Base-by-base conservation (phyloP, 1,284 basidiomycete species). In the Ustilago shanxiensis region DNA sequence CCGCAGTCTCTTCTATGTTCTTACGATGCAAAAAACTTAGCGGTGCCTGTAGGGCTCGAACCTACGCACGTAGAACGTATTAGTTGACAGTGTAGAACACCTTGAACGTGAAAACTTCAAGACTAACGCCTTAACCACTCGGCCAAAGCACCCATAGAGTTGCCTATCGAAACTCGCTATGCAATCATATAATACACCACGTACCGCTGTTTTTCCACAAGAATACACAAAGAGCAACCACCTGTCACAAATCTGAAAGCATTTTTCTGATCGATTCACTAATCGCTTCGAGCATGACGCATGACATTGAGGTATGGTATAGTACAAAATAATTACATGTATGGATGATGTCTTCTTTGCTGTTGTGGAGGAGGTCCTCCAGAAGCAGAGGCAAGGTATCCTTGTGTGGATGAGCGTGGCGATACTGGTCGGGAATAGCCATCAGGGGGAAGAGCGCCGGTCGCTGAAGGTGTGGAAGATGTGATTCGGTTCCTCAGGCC, bases 401-500 rank as follows among this genome's bases (percentile, higher is more conserved):
- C n/a, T n/a, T n/a, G n/a, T n/a, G n/a, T n/a, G n/a, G n/a, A n/a
- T n/a, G n/a, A n/a, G n/a, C n/a, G n/a, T n/a, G 35, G 35, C 35
- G n/a, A 8, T 4, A 20, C 41, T 16, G 14, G 13, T 11, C 31
- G 31, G 35, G 31, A 6, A 41, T 41, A 16, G 37, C 37, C 37
- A n/a, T 44, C 41, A 22, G 7, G n/a, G 24, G 20, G 13, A n/a
- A 10, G 54, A 44, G 26, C 24, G 26, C 35, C 29, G 10, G 26
- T 9, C 9, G 51, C n/a, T 33, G 59, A 29, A 8, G 66, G 47
- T 7, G 56, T 47, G 10, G 67, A 60, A 11, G 41, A 20, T 20
- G 35, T 20, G 3, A 65, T 39, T 10, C 75, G 70, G 20, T 77
- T 73, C n/a, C 70, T 59, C 59, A 70, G 31, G 18, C 71, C 71